phyloP scores from a whole-genome alignment of 108 stramenopile genomes.

The Fistulifera solaris region DNA sequence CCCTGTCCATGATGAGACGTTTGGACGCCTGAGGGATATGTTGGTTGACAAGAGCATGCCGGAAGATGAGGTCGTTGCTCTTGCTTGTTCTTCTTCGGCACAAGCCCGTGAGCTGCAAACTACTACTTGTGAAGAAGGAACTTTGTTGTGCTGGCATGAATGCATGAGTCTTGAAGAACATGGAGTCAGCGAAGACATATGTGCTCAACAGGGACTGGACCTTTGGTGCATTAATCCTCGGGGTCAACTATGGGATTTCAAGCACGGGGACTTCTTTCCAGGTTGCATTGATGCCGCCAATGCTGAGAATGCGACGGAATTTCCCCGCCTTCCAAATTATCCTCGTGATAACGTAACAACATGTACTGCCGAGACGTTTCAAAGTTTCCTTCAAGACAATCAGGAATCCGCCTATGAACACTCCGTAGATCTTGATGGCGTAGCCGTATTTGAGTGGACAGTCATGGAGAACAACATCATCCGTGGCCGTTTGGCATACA shows the following conservation, averaged over 20 bases:
- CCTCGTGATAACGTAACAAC: not conserved
- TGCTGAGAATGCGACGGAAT: not conserved
- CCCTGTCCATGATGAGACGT: conserved; percentile 29
- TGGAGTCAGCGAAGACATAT: conserved; percentile 34
- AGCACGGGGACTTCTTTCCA: conserved; percentile 20
- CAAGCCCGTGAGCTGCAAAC: conserved; percentile 27
- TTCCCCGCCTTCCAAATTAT: not conserved
- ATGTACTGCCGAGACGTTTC: not conserved
- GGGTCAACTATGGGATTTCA: conserved; percentile 29
- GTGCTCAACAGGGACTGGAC: conserved; percentile 33
- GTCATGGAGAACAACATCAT: not conserved
- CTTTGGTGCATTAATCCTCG: conserved; percentile 55
- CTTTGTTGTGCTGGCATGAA: conserved; percentile 72
- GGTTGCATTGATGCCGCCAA: conserved; percentile 7
- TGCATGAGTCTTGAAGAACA: conserved; percentile 51
- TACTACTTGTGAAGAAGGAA: conserved; percentile 36
- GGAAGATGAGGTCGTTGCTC: conserved; percentile 4
- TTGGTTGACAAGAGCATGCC: conserved; percentile 22
- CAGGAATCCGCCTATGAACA: not conserved
- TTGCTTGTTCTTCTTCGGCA: conserved; percentile 31
- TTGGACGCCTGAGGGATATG: conserved; percentile 40
- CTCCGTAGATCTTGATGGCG: not conserved
- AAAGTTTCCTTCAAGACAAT: not conserved
- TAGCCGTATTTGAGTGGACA: not conserved
- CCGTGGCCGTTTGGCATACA: conserved; percentile 18